Evolutionary conservation across 2,329 filamentous ascomycete species (phyloP), one percentile per base, ranked within the genome.

Genomic region (Graphiopsis chlorocephala): DNA sequence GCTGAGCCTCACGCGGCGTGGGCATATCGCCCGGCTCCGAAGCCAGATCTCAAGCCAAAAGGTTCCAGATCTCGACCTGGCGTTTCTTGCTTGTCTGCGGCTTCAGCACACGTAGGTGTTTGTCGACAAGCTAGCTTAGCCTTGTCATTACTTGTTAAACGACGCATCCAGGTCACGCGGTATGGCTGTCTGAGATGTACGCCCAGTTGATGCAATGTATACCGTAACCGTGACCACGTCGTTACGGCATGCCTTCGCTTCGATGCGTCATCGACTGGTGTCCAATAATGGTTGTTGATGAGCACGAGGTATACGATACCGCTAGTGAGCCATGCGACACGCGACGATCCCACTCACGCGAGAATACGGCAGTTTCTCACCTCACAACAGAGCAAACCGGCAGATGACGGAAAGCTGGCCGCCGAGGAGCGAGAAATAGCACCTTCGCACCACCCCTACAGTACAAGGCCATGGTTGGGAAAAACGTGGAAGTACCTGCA

Each of bases 1-100:
- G 25, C 57, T 48, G 38, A 60, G 57, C 57, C 57, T 31, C 57
- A 53, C 25, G 5, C 28, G 29, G 26, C 50, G 50, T 31, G 50
- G 38, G 50, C 28, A 53, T n/a, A 38, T 33, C 59, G 59, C 59
- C 47, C 45, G 47, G 29, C 59, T 52, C 59, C 59, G 59, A 52
- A 28, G 25, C 35, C n/a, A 38, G 31, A 33, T 38, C 17, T 28
- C 47, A 17, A 52, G 17, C 23, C 26, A 26, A 12, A 25, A n/a
- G 47, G n/a, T 56, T 56, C 53, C 53, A 56, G 29, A 56, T 35
- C n/a, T 0, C 31, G 17, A 14, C 25, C 50, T 33, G 15, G 50
- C 28, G 50, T 20, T 31, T 12, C 33, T n/a, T n/a, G n/a, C 6
- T 38, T n/a, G 26, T 15, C 31, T 56, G 53, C 31, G 31, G 53